phyloP scores from a whole-genome alignment of 768 basidiomycete species.

The Pleurotus citrinopileatus region DNA sequence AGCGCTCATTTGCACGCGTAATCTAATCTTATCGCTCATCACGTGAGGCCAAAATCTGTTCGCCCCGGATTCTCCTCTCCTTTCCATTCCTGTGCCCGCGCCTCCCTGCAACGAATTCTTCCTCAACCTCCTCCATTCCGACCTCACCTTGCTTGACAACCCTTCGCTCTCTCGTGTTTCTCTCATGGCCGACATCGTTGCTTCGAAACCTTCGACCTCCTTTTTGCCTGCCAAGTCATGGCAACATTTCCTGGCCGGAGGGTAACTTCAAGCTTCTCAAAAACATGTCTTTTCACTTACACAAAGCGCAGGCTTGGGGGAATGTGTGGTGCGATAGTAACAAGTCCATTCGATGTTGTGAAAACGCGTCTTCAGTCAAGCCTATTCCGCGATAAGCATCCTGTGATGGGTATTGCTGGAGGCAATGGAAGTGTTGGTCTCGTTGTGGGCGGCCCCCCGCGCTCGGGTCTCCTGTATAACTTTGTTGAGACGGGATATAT shows the following conservation, averaged over 20 bases:
- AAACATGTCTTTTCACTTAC: conserved; percentile 9
- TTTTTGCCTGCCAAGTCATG: conserved; percentile 73
- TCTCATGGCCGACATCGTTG: conserved; percentile 14
- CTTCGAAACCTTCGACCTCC: conserved; percentile 23
- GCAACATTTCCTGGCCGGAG: conserved; percentile 84
- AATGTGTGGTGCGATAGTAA: conserved; percentile 96
- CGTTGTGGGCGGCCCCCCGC: conserved; percentile 36
- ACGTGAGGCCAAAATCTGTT: not conserved
- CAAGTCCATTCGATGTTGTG: conserved; percentile 97
- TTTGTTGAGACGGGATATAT: conserved; percentile 95
- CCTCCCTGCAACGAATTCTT: not conserved
- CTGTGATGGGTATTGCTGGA: conserved; percentile 36
- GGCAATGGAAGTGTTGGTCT: conserved; percentile 34
- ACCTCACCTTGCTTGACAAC: not conserved
- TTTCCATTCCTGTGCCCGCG: not conserved
- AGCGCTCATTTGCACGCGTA: too few relatives aligned
- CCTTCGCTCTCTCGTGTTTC: not conserved
- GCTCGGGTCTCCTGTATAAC: conserved; percentile 72
- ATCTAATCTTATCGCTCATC: conserved; percentile 10
- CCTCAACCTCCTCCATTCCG: not conserved
- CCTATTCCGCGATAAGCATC: conserved; percentile 55
- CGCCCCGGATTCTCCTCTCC: not conserved
- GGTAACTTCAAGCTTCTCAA: conserved; percentile 38
- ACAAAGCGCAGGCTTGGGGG: conserved; percentile 71
- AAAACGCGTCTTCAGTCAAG: conserved; percentile 96